A percentile compares a stretch with the other conserved stretches of the same genome.
These are phyloP conservation scores for Lolium rigidum DNA, from an alignment of 176 grass and related monocot genomes.

Conservation along the genomic window DNA sequence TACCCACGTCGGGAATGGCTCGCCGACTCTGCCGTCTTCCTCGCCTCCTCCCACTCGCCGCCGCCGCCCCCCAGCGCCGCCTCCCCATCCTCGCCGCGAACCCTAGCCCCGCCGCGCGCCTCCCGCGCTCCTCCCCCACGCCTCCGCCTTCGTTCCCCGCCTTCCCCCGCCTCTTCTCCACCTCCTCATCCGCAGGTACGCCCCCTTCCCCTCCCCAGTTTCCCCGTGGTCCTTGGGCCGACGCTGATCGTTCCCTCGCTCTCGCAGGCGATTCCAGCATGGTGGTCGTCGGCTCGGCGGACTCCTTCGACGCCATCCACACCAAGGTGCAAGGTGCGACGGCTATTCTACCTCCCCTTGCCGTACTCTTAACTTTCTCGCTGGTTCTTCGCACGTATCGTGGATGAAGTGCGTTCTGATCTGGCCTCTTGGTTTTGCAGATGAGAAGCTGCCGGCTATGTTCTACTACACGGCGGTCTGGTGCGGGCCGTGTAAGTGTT, in stretches of 20 bases:
- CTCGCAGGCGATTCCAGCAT: constrained; percentile 42
- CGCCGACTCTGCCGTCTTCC: constrained; percentile 54
- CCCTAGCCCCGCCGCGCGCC: constrained; percentile 30
- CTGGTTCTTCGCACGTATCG: not conserved
- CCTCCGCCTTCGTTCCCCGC: not conserved
- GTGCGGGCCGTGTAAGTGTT: constrained; percentile 64
- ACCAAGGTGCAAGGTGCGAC: constrained; percentile 56
- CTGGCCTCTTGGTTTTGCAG: constrained; percentile 29
- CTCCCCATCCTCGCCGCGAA: constrained; percentile 23
- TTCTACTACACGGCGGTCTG: constrained; percentile 73
- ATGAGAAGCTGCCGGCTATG: constrained; percentile 55
- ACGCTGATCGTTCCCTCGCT: not conserved
- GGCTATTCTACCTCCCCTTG: not conserved
- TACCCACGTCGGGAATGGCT: constrained; percentile 40
- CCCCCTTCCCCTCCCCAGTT: not conserved
- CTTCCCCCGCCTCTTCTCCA: constrained; percentile 45
- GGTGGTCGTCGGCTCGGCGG: constrained; percentile 24
- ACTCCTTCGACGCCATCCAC: constrained; percentile 30
- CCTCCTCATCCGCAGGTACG: constrained; percentile 32
- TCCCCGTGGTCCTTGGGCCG: not conserved
- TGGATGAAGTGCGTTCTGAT: constrained; percentile 13
- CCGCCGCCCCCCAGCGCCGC: constrained; percentile 31
- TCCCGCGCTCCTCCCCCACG: not conserved
- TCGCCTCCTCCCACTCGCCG: constrained; percentile 35
- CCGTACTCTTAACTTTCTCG: not conserved